These are phyloP conservation scores for Plasmodium knowlesi DNA, from an alignment of 169 alveolate genomes.

Conservation along the genomic window DNA sequence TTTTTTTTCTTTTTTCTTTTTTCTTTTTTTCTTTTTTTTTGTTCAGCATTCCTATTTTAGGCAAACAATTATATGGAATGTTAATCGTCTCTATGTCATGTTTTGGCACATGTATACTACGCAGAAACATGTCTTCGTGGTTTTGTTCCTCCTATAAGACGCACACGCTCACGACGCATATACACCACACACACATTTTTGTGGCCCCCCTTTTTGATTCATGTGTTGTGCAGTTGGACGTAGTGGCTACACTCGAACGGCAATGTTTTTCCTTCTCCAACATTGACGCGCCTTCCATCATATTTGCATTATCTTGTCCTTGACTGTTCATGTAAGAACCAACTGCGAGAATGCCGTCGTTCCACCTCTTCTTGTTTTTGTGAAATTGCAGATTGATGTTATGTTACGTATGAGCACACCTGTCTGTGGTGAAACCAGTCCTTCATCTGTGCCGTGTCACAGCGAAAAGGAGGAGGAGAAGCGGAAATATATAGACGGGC, in stretches of 20 bases:
- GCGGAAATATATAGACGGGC: neutral
- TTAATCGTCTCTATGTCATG: neutral
- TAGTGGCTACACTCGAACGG: neutral
- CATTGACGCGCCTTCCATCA: neutral
- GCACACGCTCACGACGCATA: no score
- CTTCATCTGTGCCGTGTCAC: constrained; percentile 27
- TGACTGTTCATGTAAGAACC: neutral
- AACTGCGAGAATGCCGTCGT: neutral
- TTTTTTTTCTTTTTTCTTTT: neutral
- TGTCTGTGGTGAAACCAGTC: constrained; percentile 70
- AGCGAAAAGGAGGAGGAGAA: neutral
- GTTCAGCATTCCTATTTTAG: neutral
- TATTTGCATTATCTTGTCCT: neutral
- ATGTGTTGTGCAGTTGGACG: neutral
- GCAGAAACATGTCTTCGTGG: neutral
- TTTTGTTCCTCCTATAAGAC: no score
- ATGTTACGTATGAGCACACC: constrained; percentile 34
- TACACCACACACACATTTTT: neutral
- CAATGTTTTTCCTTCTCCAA: neutral
- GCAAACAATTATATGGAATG: neutral
- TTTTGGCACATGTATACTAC: neutral
- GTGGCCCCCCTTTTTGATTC: neutral
- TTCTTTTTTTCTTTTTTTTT: neutral
- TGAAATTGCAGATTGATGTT: neutral
- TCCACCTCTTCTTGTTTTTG: constrained; percentile 15